Base-by-base conservation (phyloP, 768 basidiomycete genomes). In the Amanita fuliginea region DNA sequence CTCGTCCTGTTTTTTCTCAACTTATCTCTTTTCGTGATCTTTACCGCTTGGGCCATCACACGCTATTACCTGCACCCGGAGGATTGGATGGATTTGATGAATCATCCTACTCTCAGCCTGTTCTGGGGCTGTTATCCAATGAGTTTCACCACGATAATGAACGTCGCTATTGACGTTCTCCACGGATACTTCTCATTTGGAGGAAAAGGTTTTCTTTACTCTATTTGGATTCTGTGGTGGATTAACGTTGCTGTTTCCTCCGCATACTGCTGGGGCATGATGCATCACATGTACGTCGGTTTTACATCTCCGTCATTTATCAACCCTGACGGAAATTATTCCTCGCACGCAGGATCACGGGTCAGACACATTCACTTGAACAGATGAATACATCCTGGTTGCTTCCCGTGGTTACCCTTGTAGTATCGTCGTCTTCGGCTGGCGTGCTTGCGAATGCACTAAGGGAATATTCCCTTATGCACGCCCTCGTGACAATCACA, bases 381-480 rank as follows among this genome's bases (percentile, higher is more conserved):
- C 59, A 65, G 1, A 75, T 87, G 73, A 78, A 78, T 0, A 65
- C 80, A 18, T 60, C 71, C 18, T 89, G 86, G 86, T 67, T 89
- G 7, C 78, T 90, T 24, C 88, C 88, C 0, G 75, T 86, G 9
- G 81, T 90, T 3, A 77, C 86, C 0, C 71, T 83, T 14, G 74
- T 84, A 36, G 87, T 90, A 58, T 77, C 28, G 21, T 45, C 44
- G 30, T 46, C 32, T 14, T 34, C 44, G 1, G 44, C 32, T 4
- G 81, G 74, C 0, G 62, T 80, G 37, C 61, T 89, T 22, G 77
- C 78, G 0, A 57, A 62, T 2, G 67, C 77, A 3, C 60, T 90
- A 3, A 53, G 68, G 9, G 51, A 63, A 7, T 67, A 73, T 57
- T 75, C 77, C 19, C 59, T 66, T 1, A 54, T 61, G 0, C 63